Percentiles rank a stretch among this genome's conserved stretches.
These are phyloP conservation scores for Chlamydomonas applanata DNA, from an alignment of 139 green algal species.

Conservation along the genomic window DNA sequence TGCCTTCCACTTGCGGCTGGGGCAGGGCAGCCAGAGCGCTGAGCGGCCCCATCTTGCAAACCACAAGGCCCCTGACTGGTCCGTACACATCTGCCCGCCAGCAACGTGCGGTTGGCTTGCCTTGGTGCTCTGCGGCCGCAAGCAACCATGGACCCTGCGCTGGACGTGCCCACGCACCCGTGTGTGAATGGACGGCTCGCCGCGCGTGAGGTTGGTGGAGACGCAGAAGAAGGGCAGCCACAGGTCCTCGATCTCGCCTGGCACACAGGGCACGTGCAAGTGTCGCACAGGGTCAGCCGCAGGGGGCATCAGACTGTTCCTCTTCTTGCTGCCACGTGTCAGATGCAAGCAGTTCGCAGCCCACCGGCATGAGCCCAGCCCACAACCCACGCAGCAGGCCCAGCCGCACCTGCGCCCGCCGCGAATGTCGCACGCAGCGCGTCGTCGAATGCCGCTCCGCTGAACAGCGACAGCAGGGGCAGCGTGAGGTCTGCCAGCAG, in stretches of 20 bases:
- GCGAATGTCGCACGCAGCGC: slow-evolving; percentile 13
- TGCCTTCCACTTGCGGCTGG: too few species aligned
- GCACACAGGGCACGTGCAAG: not conserved
- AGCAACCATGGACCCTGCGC: too few species aligned
- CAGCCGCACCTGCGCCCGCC: slow-evolving; percentile 25
- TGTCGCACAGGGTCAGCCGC: too few species aligned
- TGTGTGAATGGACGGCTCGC: slow-evolving; percentile 53
- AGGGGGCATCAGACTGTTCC: too few species aligned
- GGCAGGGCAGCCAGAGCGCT: too few species aligned
- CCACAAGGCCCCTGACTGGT: too few species aligned
- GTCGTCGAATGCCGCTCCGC: slow-evolving; percentile 56
- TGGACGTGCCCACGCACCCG: not conserved
- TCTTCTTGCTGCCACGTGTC: too few species aligned
- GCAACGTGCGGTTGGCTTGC: too few species aligned
- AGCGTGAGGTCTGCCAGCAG: slow-evolving; percentile 77
- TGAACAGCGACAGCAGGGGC: slow-evolving; percentile 72
- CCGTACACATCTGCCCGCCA: too few species aligned
- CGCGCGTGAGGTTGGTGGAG: slow-evolving; percentile 68
- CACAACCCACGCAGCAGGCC: not conserved
- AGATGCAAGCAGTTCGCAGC: too few species aligned
- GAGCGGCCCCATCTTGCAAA: too few species aligned
- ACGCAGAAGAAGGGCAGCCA: slow-evolving; percentile 83
- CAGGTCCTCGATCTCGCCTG: slow-evolving; percentile 69
- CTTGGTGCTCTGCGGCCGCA: too few species aligned
- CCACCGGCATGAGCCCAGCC: not conserved